Percentiles rank a stretch among this genome's conserved stretches.
These are phyloP conservation scores for Didymella pomorum DNA, from an alignment of 2,329 filamentous ascomycete species.

Conservation along the genomic window DNA sequence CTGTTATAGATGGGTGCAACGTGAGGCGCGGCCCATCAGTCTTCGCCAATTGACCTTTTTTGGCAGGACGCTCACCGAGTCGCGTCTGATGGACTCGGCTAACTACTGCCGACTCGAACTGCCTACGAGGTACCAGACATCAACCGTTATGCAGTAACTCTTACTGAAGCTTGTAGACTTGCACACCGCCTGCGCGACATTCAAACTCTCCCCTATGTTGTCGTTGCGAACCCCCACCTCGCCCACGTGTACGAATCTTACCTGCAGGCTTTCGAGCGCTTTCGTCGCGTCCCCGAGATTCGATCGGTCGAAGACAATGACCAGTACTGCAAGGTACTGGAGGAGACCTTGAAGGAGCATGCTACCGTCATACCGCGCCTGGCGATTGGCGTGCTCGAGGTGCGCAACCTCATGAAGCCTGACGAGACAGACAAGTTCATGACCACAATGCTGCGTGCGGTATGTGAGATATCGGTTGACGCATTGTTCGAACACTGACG, in stretches of 20 bases:
- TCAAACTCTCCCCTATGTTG: conserved; percentile 93
- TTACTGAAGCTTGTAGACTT: conserved; percentile 63
- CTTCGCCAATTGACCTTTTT: conserved; percentile 97
- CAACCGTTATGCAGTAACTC: background rate
- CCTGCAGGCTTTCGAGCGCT: conserved; percentile 92
- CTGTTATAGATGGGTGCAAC: conserved; percentile 80
- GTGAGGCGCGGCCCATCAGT: conserved; percentile 93
- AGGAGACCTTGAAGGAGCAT: conserved; percentile 83
- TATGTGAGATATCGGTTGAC: conserved; percentile 55
- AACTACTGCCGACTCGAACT: conserved; percentile 98
- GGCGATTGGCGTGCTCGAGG: conserved; percentile 93
- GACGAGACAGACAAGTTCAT: conserved; percentile 91
- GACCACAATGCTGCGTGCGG: conserved; percentile 89
- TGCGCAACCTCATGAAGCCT: conserved; percentile 79
- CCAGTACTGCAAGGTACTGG: conserved; percentile 79
- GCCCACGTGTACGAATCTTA: conserved; percentile 96
- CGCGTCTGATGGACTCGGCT: conserved; percentile 87
- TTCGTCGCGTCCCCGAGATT: conserved; percentile 85
- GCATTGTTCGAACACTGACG: conserved; percentile 2
- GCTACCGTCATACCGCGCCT: conserved; percentile 92
- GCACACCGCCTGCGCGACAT: conserved; percentile 96
- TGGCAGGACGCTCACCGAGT: conserved; percentile 89
- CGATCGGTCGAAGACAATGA: conserved; percentile 90
- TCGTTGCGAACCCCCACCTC: conserved; percentile 94
- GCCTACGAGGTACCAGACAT: conserved; percentile 70